Percentiles rank a stretch among this genome's conserved stretches.
Conservation (phyloP, 805 yeast genomes). For the Zygotorulaspora florentina region DNA sequence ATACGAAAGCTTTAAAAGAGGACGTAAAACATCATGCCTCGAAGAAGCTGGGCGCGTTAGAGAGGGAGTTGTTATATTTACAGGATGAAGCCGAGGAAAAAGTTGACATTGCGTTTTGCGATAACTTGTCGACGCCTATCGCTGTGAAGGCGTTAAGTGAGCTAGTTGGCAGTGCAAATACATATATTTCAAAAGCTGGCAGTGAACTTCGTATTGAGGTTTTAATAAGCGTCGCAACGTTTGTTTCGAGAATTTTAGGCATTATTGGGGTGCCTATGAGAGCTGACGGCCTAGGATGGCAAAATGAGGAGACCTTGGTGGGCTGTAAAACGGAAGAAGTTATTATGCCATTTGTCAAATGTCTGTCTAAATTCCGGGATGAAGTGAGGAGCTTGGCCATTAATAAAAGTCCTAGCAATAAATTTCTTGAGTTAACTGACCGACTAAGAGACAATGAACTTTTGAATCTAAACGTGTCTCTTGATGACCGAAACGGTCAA, state of each 20-base stretch:
- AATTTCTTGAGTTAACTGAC: conserved; percentile 69
- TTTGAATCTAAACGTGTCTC: conserved; percentile 69
- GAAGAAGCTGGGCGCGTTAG: conserved; percentile 55
- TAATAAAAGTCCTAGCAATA: conserved; percentile 45
- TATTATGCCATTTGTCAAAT: conserved; percentile 75
- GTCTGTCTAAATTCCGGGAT: conserved; percentile 77
- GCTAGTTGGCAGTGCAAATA: conserved; percentile 65
- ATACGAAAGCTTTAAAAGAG: conserved; percentile 71
- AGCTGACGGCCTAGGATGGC: conserved; percentile 78
- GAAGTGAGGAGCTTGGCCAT: conserved; percentile 72
- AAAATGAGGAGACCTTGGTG: conserved; percentile 35
- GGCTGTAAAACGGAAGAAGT: conserved; percentile 52
- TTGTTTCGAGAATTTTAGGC: conserved; percentile 64
- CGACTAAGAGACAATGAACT: conserved; percentile 66
- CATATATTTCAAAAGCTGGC: conserved; percentile 58
- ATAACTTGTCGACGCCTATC: conserved; percentile 75
- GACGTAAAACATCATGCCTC: conserved; percentile 66
- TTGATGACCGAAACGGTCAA: conserved; percentile 83
- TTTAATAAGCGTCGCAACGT: conserved; percentile 57
- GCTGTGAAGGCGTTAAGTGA: conserved; percentile 65
- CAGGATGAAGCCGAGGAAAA: conserved; percentile 50
- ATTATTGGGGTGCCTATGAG: conserved; percentile 75
- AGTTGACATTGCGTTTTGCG: conserved; percentile 79
- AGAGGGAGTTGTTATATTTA: conserved; percentile 50
- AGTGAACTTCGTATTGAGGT: conserved; percentile 59